Percentiles rank a stretch among this genome's conserved stretches.
phyloP scores from a whole-genome alignment of 2,329 filamentous ascomycete genomes.

The Neospermospora avenae region DNA sequence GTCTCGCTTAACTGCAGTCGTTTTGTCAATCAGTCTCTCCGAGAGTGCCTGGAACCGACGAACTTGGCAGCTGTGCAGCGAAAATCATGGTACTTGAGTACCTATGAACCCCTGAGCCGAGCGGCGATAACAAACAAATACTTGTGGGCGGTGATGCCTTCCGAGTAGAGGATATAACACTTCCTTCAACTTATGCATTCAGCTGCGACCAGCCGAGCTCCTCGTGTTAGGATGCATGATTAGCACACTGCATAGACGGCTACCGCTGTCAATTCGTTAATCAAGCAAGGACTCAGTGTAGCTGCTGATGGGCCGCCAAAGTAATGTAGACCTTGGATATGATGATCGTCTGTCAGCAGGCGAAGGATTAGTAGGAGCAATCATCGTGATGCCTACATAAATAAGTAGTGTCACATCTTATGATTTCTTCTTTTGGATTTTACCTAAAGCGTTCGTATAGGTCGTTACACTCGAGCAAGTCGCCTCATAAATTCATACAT shows the following conservation, averaged over 20 bases:
- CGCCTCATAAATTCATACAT: not conserved
- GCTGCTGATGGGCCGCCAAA: not conserved
- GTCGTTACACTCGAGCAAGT: not conserved
- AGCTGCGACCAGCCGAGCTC: not conserved
- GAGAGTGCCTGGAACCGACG: not conserved
- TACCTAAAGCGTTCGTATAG: not conserved
- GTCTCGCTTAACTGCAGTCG: not conserved
- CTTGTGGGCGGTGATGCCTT: not conserved
- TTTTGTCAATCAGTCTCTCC: not conserved
- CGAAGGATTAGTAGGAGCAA: not conserved
- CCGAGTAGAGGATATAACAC: not conserved
- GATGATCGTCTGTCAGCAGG: not conserved
- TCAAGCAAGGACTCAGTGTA: not conserved
- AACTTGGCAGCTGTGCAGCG: constrained; percentile 1
- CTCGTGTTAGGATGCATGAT: constrained; percentile 4
- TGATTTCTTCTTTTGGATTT: not conserved
- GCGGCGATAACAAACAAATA: not conserved
- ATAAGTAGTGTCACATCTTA: not conserved
- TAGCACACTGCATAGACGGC: not conserved
- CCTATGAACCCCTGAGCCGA: not conserved
- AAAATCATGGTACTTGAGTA: constrained; percentile 1
- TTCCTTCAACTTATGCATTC: not conserved
- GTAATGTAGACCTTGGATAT: not conserved
- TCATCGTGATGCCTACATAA: not conserved
- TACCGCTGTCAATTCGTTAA: not conserved